A percentile compares a stretch with the other conserved stretches of the same genome.
phyloP scores from a whole-genome alignment of 2,329 filamentous ascomycete genomes.

The Hysterium pulicare region DNA sequence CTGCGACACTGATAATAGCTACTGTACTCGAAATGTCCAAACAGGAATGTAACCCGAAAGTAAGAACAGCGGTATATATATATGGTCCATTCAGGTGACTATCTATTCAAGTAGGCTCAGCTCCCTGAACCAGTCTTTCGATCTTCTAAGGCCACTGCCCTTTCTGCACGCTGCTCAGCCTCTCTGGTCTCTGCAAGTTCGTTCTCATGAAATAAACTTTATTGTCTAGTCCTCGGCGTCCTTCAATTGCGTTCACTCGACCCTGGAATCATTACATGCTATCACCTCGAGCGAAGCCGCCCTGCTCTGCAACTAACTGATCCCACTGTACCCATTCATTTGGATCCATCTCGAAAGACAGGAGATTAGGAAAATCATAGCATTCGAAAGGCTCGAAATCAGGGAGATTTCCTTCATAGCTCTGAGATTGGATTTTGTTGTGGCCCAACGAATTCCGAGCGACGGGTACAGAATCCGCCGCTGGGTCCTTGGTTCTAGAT shows the following conservation, averaged over 20 bases:
- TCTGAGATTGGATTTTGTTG: not conserved
- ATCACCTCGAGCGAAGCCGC: not conserved
- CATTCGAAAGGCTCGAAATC: conserved; percentile 8
- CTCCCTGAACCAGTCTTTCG: no score
- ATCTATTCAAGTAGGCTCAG: no score
- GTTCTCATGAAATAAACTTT: not conserved
- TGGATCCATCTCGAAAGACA: conserved; percentile 25
- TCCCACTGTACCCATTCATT: conserved; percentile 31
- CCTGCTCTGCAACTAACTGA: conserved; percentile 18
- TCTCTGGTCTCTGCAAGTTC: not conserved
- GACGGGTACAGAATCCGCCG: not conserved
- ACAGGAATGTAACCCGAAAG: no score
- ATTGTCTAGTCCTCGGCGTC: not conserved
- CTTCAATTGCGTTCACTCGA: not conserved
- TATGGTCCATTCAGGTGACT: no score
- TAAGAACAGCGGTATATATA: no score
- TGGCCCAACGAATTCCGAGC: not conserved
- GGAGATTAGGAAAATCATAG: conserved; percentile 17
- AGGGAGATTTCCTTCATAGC: conserved; percentile 4
- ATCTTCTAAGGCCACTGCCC: not conserved
- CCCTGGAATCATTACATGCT: not conserved
- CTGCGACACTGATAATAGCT: no score
- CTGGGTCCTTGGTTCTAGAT: not conserved
- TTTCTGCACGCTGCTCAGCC: not conserved
- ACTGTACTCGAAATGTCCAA: no score